phyloP scores from a whole-genome alignment of 139 green algal genomes.

The Asterochloris sp. region DNA sequence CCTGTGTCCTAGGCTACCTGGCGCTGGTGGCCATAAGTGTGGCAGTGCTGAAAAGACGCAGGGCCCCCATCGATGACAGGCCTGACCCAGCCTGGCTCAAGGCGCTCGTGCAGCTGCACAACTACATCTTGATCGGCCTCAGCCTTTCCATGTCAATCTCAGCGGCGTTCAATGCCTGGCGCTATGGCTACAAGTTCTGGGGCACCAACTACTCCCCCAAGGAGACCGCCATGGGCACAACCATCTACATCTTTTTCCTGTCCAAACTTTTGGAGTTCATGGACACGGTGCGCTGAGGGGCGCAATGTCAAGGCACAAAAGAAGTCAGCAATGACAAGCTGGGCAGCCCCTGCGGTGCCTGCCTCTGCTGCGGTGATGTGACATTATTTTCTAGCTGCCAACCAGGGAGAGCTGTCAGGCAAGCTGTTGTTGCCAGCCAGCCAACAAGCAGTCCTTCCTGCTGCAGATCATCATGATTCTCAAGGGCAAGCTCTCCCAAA shows the following conservation, averaged over 20 bases:
- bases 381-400: not conserved
- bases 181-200: conserved; percentile 48
- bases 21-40: conserved; percentile 24
- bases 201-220: conserved; percentile 39
- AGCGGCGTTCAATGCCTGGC: conserved; percentile 30
- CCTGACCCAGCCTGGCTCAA: conserved; percentile 30
- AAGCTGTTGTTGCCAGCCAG: not conserved
- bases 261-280: conserved; percentile 74
- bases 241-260: conserved; percentile 68
- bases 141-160: conserved; percentile 48
- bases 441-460: not conserved
- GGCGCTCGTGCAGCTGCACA: conserved; percentile 48
- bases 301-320: not conserved
- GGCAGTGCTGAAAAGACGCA: conserved; percentile 7
- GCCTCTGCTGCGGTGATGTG: too few species aligned
- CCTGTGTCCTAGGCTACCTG: conserved; percentile 38
- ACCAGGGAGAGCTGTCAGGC: not conserved
- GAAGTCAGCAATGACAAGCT: not conserved
- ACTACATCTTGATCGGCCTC: conserved; percentile 50
- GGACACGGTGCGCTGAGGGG: conserved; percentile 40
- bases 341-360: too few species aligned
- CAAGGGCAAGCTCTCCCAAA: conserved; percentile 63
- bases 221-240: conserved; percentile 38
- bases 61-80: not conserved
- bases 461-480: conserved; percentile 70